A percentile compares a stretch with the other conserved stretches of the same genome.
These are phyloP conservation scores for Puccinia novopanici DNA, from an alignment of 1,284 basidiomycete species.

Conservation along the genomic window DNA sequence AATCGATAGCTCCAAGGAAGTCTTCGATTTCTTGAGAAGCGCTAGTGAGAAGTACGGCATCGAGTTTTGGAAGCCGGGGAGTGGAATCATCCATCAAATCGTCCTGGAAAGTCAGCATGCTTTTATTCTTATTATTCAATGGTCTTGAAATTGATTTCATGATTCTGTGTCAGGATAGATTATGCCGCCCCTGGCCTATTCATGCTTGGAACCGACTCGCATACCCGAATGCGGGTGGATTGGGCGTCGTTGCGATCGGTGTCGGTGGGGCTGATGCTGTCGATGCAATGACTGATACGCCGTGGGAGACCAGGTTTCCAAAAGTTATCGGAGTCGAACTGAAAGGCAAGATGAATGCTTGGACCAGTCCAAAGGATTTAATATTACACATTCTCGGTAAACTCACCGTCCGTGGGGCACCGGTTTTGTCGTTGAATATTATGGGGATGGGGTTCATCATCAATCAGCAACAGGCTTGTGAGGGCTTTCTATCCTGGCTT, in stretches of 20 bases:
- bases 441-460: conserved; percentile 90
- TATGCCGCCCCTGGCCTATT: conserved; percentile 68
- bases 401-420: conserved; percentile 96
- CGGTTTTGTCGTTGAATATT: conserved; percentile 94
- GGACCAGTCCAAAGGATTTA: conserved; percentile 94
- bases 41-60: conserved; percentile 89
- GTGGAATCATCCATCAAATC: conserved; percentile 88
- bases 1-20: conserved; percentile 67
- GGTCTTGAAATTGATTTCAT: background rate
- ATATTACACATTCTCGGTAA: conserved; percentile 68
- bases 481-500: conserved; percentile 61
- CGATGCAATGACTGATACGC: conserved; percentile 94
- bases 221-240: conserved; percentile 98
- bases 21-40: conserved; percentile 96
- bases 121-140: background rate
- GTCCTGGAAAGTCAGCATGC: conserved; percentile 74
- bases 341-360: conserved; percentile 89
- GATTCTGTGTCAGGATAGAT: conserved; percentile 52
- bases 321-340: conserved; percentile 98
- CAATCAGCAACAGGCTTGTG: conserved; percentile 83
- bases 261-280: too few relatives aligned
- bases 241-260: conserved; percentile 98
- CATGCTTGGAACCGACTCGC: conserved; percentile 99
- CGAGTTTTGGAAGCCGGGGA: conserved; percentile 72
- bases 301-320: conserved; percentile 99